Percentiles rank a stretch among this genome's conserved stretches.
phyloP scores from a whole-genome alignment of 352 stramenopile genomes.

The Elongisporangium undulatum region DNA sequence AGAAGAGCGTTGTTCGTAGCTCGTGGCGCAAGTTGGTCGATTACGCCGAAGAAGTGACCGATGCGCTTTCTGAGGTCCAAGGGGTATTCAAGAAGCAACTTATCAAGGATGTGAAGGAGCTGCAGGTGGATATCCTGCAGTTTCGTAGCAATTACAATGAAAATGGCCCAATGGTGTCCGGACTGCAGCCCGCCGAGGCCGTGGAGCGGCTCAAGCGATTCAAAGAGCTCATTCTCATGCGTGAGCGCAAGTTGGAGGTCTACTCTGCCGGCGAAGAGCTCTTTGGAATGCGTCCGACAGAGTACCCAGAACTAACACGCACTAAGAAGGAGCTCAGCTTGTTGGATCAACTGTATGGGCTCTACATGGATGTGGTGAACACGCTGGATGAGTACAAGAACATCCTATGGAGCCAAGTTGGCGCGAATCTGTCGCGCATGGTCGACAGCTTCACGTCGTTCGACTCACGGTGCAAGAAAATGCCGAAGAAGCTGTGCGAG shows the following conservation, averaged over 20 bases:
- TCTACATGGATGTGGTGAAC: constrained; percentile 86
- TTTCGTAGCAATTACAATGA: constrained; percentile 70
- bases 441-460: constrained; percentile 54
- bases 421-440: constrained; percentile 51
- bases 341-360: constrained; percentile 83
- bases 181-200: constrained; percentile 71
- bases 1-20: constrained; percentile 83
- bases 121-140: constrained; percentile 56
- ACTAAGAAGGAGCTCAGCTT: constrained; percentile 86
- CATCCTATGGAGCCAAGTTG: constrained; percentile 65
- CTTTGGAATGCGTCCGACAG: constrained; percentile 79
- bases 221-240: constrained; percentile 73
- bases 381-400: constrained; percentile 65
- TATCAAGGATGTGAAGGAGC: constrained; percentile 84
- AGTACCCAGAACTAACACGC: constrained; percentile 80
- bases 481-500: constrained; percentile 82
- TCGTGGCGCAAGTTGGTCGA: constrained; percentile 88
- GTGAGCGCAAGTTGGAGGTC: constrained; percentile 84
- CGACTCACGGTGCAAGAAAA: constrained; percentile 72
- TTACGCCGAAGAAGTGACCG: constrained; percentile 85
- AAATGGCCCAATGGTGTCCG: constrained; percentile 67
- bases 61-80: constrained; percentile 81
- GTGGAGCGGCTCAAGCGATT: constrained; percentile 84
- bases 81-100: constrained; percentile 90
- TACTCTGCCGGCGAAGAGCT: constrained; percentile 86